Evolutionary conservation across 2,329 filamentous ascomycete species (phyloP).

Genomic region (Cladophialophora yegresii): DNA sequence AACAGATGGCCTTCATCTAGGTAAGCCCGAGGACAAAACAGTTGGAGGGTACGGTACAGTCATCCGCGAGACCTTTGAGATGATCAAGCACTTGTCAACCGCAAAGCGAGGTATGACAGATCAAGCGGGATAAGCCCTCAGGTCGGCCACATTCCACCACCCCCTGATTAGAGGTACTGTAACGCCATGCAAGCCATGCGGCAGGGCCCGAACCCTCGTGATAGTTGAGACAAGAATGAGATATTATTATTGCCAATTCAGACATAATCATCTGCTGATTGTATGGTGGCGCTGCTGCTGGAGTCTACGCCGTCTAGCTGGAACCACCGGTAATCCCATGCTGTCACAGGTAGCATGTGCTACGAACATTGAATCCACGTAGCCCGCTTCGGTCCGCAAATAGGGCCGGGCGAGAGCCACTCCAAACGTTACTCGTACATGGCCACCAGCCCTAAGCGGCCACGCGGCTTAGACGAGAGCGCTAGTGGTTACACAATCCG

Average conservation of each 20-base stretch:
- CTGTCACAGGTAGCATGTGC: no score
- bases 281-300: background rate
- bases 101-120: background rate
- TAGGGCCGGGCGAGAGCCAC: no score
- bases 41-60: background rate
- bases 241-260: background rate
- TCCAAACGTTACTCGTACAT: background rate
- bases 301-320: no score
- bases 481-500: background rate
- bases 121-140: no score
- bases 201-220: background rate
- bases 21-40: background rate
- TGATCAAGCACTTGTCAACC: background rate
- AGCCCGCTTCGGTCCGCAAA: no score
- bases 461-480: background rate
- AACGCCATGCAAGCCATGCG: background rate
- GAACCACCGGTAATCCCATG: background rate
- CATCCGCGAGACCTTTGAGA: background rate
- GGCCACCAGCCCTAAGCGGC: background rate
- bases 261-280: background rate
- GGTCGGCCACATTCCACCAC: background rate
- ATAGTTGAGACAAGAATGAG: background rate
- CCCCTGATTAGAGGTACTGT: background rate
- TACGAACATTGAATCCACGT: no score
- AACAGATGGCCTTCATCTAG: background rate